Percentiles rank a stretch among this genome's conserved stretches.
Conservation (phyloP, 305 asterid genomes). For the Plantago lanceolata region DNA sequence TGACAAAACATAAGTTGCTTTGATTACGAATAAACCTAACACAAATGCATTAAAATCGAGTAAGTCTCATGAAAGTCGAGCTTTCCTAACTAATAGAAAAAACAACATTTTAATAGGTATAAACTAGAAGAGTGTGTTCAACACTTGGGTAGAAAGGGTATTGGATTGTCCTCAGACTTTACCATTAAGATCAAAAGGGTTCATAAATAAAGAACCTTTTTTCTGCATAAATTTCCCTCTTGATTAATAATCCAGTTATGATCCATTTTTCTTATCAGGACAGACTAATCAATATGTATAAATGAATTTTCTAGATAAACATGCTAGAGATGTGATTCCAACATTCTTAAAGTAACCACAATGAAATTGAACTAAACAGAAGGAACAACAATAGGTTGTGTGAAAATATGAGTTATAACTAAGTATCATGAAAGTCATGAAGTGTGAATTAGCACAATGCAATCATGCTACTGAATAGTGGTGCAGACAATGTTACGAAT, state of each 20-base stretch:
- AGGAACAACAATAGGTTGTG: too few species aligned
- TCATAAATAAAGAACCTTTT: neutral
- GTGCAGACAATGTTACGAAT: too few species aligned
- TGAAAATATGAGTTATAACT: too few species aligned
- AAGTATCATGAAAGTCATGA: too few species aligned
- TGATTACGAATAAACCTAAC: constrained; percentile 13
- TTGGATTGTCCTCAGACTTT: too few species aligned
- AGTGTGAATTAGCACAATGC: too few species aligned
- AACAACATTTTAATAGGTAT: too few species aligned
- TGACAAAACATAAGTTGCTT: constrained; percentile 15
- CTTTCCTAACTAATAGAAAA: too few species aligned
- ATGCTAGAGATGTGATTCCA: neutral
- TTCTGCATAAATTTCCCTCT: neutral
- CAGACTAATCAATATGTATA: neutral
- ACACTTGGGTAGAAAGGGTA: too few species aligned
- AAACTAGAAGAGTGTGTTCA: too few species aligned
- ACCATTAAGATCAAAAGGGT: constrained; percentile 15
- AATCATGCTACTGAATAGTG: too few species aligned
- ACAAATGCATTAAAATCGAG: constrained; percentile 20
- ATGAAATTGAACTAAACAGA: neutral
- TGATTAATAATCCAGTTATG: neutral
- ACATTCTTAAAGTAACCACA: neutral
- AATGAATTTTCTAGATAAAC: neutral
- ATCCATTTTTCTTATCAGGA: neutral
- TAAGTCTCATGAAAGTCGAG: too few species aligned